Conservation (phyloP, 192 early-diverging fungal genomes). For the Entrophospora sp. region DNA sequence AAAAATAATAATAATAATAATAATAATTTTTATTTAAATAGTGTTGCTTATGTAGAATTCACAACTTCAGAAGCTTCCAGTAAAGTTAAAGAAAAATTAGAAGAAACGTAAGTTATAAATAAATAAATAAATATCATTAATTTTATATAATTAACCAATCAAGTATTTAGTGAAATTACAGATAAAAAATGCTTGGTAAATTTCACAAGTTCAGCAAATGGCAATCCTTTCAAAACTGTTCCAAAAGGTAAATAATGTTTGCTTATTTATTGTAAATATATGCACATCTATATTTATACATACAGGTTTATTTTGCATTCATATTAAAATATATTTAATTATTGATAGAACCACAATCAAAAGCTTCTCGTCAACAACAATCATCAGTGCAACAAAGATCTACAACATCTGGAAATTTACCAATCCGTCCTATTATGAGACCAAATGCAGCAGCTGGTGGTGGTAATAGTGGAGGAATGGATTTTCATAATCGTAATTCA, state of each 20-base stretch:
- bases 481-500: constrained; percentile 17
- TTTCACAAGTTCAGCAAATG: constrained; percentile 27
- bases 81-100: constrained; percentile 32
- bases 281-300: no score
- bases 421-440: constrained; percentile 10
- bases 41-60: constrained; percentile 49
- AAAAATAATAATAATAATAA: neutral
- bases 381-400: constrained; percentile 9
- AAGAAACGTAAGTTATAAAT: constrained; percentile 28
- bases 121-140: neutral
- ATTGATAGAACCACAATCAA: constrained; percentile 20
- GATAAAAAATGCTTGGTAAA: constrained; percentile 25
- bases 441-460: no score
- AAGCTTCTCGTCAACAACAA: constrained; percentile 22
- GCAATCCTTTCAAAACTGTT: constrained; percentile 33
- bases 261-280: neutral
- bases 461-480: no score
- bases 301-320: no score
- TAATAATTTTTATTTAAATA: constrained; percentile 4
- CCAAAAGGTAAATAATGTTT: constrained; percentile 28
- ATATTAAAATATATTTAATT: neutral
- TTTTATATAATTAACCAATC: neutral
- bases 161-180: constrained; percentile 23
- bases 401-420: constrained; percentile 11
- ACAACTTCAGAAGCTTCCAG: constrained; percentile 29